Evolutionary conservation across 2,329 filamentous ascomycete species (phyloP).

Genomic region (Fusarium illudens): DNA sequence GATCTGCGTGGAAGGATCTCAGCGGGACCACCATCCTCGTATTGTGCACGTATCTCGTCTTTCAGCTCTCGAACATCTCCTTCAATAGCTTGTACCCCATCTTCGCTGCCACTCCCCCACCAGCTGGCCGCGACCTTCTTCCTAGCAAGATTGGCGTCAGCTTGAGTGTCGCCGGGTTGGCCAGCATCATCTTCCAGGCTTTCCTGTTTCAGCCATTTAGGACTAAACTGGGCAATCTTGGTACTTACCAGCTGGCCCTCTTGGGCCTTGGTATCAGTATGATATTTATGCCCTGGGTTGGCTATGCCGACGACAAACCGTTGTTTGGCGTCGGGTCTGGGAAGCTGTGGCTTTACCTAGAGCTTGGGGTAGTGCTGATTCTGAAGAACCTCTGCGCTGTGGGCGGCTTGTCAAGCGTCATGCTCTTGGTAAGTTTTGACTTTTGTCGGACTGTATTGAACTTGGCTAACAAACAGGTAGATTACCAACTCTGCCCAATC

Average conservation of each 20-base stretch:
- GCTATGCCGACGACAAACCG: constrained; percentile 71
- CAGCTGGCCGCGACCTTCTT: constrained; percentile 77
- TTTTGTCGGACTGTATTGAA: not conserved
- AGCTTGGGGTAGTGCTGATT: constrained; percentile 82
- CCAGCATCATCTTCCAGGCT: constrained; percentile 91
- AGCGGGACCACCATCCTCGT: constrained; percentile 85
- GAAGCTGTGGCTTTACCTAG: constrained; percentile 76
- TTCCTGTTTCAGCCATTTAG: constrained; percentile 83
- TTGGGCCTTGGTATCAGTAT: constrained; percentile 85
- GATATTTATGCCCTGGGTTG: constrained; percentile 87
- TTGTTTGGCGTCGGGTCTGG: constrained; percentile 68
- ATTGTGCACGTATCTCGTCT: constrained; percentile 87
- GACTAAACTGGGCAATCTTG: constrained; percentile 82
- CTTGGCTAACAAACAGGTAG: constrained; percentile 51
- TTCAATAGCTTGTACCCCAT: constrained; percentile 97
- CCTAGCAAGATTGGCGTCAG: constrained; percentile 86
- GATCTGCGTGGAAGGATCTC: constrained; percentile 61
- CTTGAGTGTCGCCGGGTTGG: constrained; percentile 81
- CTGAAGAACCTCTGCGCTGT: constrained; percentile 92
- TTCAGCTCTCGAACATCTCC: constrained; percentile 91
- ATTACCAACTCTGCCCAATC: constrained; percentile 94
- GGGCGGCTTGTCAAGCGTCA: constrained; percentile 86
- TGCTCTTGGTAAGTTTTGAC: constrained; percentile 73
- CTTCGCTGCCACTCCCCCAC: constrained; percentile 79
- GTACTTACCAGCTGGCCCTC: constrained; percentile 81